Percentiles rank a stretch among this genome's conserved stretches.
phyloP scores from a whole-genome alignment of 2,329 filamentous ascomycete species.

The Sarocladium strictum region DNA sequence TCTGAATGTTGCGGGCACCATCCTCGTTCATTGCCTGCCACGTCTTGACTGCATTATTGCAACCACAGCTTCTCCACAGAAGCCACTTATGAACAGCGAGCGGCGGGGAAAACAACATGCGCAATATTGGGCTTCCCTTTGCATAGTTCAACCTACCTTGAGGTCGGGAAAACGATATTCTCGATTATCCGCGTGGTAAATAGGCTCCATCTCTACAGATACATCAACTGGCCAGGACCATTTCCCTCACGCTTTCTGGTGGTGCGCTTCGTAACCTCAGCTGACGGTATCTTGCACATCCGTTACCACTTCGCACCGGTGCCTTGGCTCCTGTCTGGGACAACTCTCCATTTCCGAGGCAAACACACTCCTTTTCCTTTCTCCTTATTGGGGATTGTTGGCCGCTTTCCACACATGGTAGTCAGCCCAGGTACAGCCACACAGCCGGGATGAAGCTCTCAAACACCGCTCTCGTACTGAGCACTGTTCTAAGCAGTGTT shows the following conservation, averaged over 20 bases:
- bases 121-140: not conserved
- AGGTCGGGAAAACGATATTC: not conserved
- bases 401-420: not conserved
- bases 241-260: not conserved
- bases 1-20: too few species aligned
- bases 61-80: not conserved
- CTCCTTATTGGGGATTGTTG: not conserved
- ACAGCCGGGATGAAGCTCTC: slow-evolving; percentile 2
- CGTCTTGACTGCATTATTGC: not conserved
- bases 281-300: not conserved
- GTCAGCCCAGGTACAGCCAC: not conserved
- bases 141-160: not conserved
- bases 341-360: not conserved
- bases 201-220: not conserved
- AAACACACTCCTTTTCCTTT: not conserved
- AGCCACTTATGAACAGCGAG: too few species aligned
- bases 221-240: not conserved
- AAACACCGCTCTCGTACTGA: not conserved
- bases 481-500: not conserved
- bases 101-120: not conserved
- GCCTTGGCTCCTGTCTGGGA: not conserved
- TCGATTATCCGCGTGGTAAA: not conserved
- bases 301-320: not conserved
- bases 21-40: too few species aligned
- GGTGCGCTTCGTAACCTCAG: not conserved